A percentile compares a stretch with the other conserved stretches of the same genome.
phyloP scores from a whole-genome alignment of 768 basidiomycete species.

The Terana coerulea region DNA sequence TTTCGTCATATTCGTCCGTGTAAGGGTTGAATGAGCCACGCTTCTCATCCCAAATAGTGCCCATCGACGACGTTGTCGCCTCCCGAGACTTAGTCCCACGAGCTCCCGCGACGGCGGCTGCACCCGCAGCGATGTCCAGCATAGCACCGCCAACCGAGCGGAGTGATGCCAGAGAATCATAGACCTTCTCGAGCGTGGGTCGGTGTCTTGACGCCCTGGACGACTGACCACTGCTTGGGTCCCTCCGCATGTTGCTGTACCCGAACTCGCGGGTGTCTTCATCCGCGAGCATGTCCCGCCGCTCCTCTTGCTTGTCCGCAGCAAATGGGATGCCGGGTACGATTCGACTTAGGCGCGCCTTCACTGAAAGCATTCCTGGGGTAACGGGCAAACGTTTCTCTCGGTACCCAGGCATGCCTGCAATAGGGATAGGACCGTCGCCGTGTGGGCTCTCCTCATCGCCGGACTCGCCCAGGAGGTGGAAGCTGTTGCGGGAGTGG shows the following conservation, averaged over 20 bases:
- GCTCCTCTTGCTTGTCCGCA: slow-evolving; percentile 20
- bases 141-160: slow-evolving; percentile 25
- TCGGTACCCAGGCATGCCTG: slow-evolving; percentile 13
- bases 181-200: slow-evolving; percentile 23
- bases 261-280: slow-evolving; percentile 60
- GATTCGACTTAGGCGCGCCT: slow-evolving; percentile 29
- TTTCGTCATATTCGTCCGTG: slow-evolving; percentile 38
- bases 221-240: slow-evolving; percentile 20
- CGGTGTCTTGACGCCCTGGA: slow-evolving; percentile 20
- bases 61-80: slow-evolving; percentile 37
- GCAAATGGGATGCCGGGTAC: slow-evolving; percentile 24
- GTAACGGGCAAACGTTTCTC: slow-evolving; percentile 20
- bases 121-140: slow-evolving; percentile 25
- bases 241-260: slow-evolving; percentile 20
- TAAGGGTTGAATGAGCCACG: slow-evolving; percentile 39
- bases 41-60: slow-evolving; percentile 34
- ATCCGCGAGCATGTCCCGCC: slow-evolving; percentile 75
- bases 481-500: slow-evolving; percentile 22
- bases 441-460: slow-evolving; percentile 29
- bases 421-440: slow-evolving; percentile 22
- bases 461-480: slow-evolving; percentile 28
- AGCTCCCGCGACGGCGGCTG: slow-evolving; percentile 16
- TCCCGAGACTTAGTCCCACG: slow-evolving; percentile 19
- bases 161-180: slow-evolving; percentile 25
- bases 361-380: slow-evolving; percentile 19